These are phyloP conservation scores for Arxiozyma slooffiae DNA, from an alignment of 1,139 yeast species.

Conservation along the genomic window DNA sequence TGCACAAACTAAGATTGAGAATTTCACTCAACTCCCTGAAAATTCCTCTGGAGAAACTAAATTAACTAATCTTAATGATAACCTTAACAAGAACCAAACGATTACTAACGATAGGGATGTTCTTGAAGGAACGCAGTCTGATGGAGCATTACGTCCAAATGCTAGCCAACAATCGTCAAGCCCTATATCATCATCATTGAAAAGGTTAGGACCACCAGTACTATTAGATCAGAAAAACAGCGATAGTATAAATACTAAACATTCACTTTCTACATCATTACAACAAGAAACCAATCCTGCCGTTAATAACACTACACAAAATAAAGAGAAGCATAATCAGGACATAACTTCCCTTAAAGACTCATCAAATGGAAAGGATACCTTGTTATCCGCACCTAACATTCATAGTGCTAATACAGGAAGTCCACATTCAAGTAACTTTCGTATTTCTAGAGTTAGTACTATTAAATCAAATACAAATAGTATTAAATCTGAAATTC, in stretches of 20 bases:
- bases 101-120: neutral
- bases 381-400: neutral
- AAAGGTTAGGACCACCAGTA: slow-evolving; percentile 18
- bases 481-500: slow-evolving; percentile 27
- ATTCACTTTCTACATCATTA: slow-evolving; percentile 1
- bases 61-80: neutral
- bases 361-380: neutral
- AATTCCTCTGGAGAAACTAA: slow-evolving; percentile 18
- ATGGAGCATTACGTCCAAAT: neutral
- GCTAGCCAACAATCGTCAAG: neutral
- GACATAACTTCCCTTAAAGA: neutral
- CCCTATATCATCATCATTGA: slow-evolving; percentile 7
- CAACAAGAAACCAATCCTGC: neutral
- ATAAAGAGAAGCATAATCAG: neutral
- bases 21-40: slow-evolving; percentile 22
- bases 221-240: slow-evolving; percentile 13
- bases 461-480: slow-evolving; percentile 10
- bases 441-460: slow-evolving; percentile 9
- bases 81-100: neutral
- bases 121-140: neutral
- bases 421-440: slow-evolving; percentile 2
- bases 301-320: neutral
- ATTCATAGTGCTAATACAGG: neutral
- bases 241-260: neutral
- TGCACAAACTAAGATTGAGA: slow-evolving; percentile 19